A percentile compares a stretch with the other conserved stretches of the same genome.
phyloP scores from a whole-genome alignment of 2,329 filamentous ascomycete genomes.

The Balansia obtecta region DNA sequence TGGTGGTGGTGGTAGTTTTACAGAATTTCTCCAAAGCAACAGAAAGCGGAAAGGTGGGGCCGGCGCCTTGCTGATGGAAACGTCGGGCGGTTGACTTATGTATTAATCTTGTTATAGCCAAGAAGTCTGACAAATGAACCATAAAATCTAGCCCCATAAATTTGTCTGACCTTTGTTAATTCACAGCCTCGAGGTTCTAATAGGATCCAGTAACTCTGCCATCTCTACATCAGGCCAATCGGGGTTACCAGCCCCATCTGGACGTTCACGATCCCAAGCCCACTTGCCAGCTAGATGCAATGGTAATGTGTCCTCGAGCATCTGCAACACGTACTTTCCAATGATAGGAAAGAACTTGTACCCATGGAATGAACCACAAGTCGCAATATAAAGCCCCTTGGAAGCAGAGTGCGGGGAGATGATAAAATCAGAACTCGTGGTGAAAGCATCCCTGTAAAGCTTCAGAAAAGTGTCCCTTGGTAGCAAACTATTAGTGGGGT shows the following conservation, averaged over 20 bases:
- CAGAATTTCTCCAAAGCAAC: constrained; percentile 1
- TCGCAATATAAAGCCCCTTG: constrained; percentile 46
- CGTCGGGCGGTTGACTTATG: no score
- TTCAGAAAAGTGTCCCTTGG: no score
- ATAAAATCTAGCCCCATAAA: no score
- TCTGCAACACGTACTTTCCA: constrained; percentile 48
- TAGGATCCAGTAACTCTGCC: constrained; percentile 31
- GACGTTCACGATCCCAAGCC: constrained; percentile 48
- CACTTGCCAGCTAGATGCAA: constrained; percentile 33
- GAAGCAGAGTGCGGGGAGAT: constrained; percentile 42
- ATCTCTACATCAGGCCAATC: constrained; percentile 48
- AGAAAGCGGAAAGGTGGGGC: constrained; percentile 1
- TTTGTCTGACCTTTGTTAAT: no score
- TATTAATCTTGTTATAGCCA: no score
- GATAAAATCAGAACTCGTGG: constrained; percentile 47
- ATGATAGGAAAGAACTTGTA: constrained; percentile 57
- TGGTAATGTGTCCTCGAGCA: constrained; percentile 34
- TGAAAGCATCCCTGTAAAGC: constrained; percentile 48
- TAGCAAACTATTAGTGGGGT: no score
- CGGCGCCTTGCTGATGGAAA: no score
- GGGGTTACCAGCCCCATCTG: constrained; percentile 36
- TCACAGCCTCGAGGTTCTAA: constrained; percentile 15
- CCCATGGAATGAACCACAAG: constrained; percentile 54
- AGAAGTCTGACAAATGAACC: no score
- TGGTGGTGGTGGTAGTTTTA: constrained; percentile 4